These are phyloP conservation scores for Colletotrichum gloeosporioides DNA, from an alignment of 2,329 filamentous ascomycete genomes.

Conservation along the genomic window DNA sequence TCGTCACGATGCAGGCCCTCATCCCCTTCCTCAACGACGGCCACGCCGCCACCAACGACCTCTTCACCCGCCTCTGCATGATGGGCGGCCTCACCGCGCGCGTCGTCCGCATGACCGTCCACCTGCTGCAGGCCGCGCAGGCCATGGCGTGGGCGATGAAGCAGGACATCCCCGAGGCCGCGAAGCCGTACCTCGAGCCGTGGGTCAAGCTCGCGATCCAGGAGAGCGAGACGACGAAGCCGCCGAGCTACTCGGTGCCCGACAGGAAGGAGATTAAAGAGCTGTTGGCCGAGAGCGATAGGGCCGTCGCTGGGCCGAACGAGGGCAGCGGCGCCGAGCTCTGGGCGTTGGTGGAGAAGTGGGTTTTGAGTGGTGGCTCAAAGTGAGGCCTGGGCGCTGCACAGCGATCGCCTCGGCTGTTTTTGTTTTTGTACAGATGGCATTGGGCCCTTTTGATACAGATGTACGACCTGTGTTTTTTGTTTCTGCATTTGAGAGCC, in stretches of 20 bases:
- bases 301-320: not conserved
- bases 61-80: slow-evolving; percentile 16
- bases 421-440: not conserved
- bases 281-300: not conserved
- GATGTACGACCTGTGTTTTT: not conserved
- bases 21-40: slow-evolving; percentile 14
- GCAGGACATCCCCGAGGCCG: not conserved
- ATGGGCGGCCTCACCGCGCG: slow-evolving; percentile 15
- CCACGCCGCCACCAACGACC: not conserved
- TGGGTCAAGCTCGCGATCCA: slow-evolving; percentile 13
- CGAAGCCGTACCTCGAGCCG: slow-evolving; percentile 5
- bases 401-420: too few species aligned
- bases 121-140: slow-evolving; percentile 13
- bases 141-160: slow-evolving; percentile 21
- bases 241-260: slow-evolving; percentile 11
- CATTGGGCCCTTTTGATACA: not conserved
- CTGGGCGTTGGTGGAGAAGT: slow-evolving; percentile 17
- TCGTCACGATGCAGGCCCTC: slow-evolving; percentile 12
- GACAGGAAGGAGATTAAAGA: slow-evolving; percentile 10
- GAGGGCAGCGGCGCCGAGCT: slow-evolving; percentile 13
- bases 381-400: not conserved
- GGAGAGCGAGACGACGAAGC: slow-evolving; percentile 13
- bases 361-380: not conserved
- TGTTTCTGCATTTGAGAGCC: not conserved
- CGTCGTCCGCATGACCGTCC: slow-evolving; percentile 16